phyloP scores from a whole-genome alignment of 164 flowering plant genomes.

The Magnolia changhungtana region DNA sequence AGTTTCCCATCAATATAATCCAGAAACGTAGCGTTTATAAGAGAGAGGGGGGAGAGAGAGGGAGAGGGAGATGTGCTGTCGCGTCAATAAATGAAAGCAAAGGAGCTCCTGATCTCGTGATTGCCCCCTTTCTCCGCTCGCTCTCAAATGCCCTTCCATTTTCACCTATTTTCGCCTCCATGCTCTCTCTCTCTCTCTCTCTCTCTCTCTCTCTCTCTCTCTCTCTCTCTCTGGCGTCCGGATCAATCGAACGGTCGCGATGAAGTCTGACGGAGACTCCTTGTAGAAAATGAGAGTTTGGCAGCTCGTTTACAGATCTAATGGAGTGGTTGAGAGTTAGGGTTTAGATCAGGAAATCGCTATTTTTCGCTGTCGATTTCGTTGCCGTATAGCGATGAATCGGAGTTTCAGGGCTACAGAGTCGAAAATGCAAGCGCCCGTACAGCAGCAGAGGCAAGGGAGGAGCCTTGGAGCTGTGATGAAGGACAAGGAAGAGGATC shows the following conservation, averaged over 20 bases:
- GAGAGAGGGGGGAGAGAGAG: no score
- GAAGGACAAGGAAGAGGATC: slow-evolving; percentile 90
- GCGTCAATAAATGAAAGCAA: no score
- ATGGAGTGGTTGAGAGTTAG: neutral
- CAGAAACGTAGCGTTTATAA: no score
- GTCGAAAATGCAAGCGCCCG: slow-evolving; percentile 51
- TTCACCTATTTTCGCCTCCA: neutral
- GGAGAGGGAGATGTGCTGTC: no score
- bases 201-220: neutral
- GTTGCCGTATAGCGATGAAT: slow-evolving; percentile 42
- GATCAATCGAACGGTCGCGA: neutral
- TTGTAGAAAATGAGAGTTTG: neutral
- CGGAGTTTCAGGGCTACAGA: slow-evolving; percentile 83
- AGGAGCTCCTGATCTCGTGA: neutral
- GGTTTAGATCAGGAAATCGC: neutral
- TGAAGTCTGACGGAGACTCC: no score
- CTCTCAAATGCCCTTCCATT: neutral
- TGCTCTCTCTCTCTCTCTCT: neutral
- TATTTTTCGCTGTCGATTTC: neutral
- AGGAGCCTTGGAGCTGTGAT: slow-evolving; percentile 46
- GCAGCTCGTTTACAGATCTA: neutral
- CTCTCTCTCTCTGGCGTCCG: neutral
- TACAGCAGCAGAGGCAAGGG: slow-evolving; percentile 47
- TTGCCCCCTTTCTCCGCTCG: neutral
- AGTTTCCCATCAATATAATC: no score